Percentiles rank a stretch among this genome's conserved stretches.
These are phyloP conservation scores for Teratosphaeria destructans DNA, from an alignment of 2,329 filamentous ascomycete genomes.

Conservation along the genomic window DNA sequence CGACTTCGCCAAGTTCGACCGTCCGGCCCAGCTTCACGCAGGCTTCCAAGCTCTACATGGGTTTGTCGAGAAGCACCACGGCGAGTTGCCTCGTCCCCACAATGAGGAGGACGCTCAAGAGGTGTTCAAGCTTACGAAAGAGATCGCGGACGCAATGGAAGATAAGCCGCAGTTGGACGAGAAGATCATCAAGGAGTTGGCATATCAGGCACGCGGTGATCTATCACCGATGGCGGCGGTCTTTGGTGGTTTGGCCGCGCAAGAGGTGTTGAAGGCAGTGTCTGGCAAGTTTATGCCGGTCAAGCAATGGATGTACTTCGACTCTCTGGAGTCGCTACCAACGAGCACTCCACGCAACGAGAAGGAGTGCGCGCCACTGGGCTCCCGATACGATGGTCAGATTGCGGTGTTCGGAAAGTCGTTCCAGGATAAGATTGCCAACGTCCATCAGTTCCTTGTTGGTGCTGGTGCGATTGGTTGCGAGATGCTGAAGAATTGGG, in stretches of 20 bases:
- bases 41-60: constrained; percentile 87
- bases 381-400: constrained; percentile 88
- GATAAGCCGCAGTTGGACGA: constrained; percentile 79
- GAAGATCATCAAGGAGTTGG: constrained; percentile 84
- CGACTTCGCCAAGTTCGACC: constrained; percentile 96
- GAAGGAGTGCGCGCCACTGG: constrained; percentile 75
- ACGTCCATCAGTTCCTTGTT: constrained; percentile 86
- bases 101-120: constrained; percentile 74
- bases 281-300: constrained; percentile 98
- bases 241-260: constrained; percentile 85
- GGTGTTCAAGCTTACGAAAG: constrained; percentile 63
- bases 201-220: constrained; percentile 87
- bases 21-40: constrained; percentile 81
- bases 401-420: constrained; percentile 92
- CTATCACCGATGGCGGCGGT: constrained; percentile 86
- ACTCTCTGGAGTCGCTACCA: constrained; percentile 91
- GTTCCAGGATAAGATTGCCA: constrained; percentile 86
- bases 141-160: constrained; percentile 54
- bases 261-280: constrained; percentile 92
- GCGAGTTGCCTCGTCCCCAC: constrained; percentile 69
- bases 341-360: constrained; percentile 64
- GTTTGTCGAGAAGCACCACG: constrained; percentile 62
- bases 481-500: constrained; percentile 99
- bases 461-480: constrained; percentile 95
- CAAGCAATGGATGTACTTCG: constrained; percentile 92